These are phyloP conservation scores for Corynespora cassiicola DNA, from an alignment of 2,329 filamentous ascomycete species.

Conservation along the genomic window DNA sequence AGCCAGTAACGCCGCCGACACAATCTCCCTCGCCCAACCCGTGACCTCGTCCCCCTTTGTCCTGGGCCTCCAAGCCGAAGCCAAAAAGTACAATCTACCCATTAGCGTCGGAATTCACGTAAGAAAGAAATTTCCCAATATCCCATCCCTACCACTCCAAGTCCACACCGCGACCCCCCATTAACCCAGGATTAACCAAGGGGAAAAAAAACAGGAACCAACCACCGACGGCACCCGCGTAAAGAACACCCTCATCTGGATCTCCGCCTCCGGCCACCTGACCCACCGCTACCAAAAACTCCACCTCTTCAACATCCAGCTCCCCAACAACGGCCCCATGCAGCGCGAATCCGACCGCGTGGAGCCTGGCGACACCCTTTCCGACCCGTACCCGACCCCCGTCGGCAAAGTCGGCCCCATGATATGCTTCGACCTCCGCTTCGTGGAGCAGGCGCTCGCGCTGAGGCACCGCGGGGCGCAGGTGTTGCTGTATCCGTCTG, in stretches of 20 bases:
- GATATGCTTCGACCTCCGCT: conserved; percentile 92
- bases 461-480: conserved; percentile 73
- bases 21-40: conserved; percentile 73
- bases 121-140: too few relatives aligned
- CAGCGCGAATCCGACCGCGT: conserved; percentile 72
- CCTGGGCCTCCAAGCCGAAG: conserved; percentile 72
- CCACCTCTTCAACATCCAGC: conserved; percentile 82
- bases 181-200: too few relatives aligned
- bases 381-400: conserved; percentile 73
- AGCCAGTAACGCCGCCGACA: conserved; percentile 70
- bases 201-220: conserved; percentile 28
- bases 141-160: conserved; percentile 21
- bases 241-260: conserved; percentile 72
- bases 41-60: conserved; percentile 75
- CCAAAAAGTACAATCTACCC: conserved; percentile 67
- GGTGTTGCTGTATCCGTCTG: conserved; percentile 84
- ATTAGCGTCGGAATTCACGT: conserved; percentile 91
- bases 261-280: conserved; percentile 65
- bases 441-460: conserved; percentile 75
- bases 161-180: too few relatives aligned
- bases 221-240: conserved; percentile 57
- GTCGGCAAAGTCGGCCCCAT: conserved; percentile 78
- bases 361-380: conserved; percentile 61
- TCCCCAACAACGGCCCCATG: conserved; percentile 62
- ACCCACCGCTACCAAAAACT: conserved; percentile 81